These are phyloP conservation scores for Schoenoplectus triqueter DNA, from an alignment of 202 grass and related monocot species.

Conservation along the genomic window DNA sequence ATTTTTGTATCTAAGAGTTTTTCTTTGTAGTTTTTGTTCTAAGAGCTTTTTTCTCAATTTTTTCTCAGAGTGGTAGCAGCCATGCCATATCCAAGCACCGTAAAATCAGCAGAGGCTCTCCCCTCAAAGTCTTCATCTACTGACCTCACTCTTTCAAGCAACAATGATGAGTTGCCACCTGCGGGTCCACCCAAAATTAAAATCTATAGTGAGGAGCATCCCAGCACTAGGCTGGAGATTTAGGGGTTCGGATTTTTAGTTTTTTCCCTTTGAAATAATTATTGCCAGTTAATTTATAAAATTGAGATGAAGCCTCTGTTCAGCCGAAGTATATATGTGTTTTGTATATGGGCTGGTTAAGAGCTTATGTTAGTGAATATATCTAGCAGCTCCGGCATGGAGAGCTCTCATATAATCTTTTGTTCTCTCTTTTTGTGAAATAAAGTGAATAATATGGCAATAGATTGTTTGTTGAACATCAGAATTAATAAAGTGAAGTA, in stretches of 20 bases:
- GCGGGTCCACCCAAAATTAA: constrained; percentile 23
- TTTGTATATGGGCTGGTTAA: constrained; percentile 35
- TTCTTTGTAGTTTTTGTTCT: background rate
- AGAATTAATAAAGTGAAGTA: background rate
- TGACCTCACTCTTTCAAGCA: constrained; percentile 46
- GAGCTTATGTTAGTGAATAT: constrained; percentile 17
- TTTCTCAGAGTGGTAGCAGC: constrained; percentile 27
- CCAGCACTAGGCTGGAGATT: constrained; percentile 40
- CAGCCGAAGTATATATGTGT: constrained; percentile 32
- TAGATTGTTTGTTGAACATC: background rate
- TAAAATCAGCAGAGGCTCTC: constrained; percentile 41
- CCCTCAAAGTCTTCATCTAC: constrained; percentile 42
- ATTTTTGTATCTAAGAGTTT: too few relatives aligned
- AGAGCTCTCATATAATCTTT: constrained; percentile 1
- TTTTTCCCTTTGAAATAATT: constrained; percentile 1
- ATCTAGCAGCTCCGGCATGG: constrained; percentile 19
- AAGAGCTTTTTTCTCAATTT: background rate
- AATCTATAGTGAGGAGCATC: constrained; percentile 19
- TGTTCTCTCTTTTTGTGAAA: background rate
- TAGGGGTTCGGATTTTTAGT: background rate
- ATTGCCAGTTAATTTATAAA: constrained; percentile 17
- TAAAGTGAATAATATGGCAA: constrained; percentile 28
- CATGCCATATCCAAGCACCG: constrained; percentile 41
- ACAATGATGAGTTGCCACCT: constrained; percentile 27
- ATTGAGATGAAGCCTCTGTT: background rate